Evolutionary conservation across 1,284 basidiomycete genomes (phyloP).

Genomic region (Irpex sp.): DNA sequence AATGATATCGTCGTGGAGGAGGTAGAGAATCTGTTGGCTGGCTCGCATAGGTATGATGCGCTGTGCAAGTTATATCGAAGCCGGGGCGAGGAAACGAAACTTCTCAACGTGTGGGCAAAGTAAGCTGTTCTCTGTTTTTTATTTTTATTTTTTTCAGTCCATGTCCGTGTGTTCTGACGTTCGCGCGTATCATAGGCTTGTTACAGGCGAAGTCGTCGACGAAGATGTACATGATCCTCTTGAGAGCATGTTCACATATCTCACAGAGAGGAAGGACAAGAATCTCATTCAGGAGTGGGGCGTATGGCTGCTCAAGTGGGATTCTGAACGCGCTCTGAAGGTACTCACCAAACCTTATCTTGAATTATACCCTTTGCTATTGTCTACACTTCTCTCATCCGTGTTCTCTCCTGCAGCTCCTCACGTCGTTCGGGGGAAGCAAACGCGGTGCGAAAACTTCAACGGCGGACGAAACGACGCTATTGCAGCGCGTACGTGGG

Average conservation of each 20-base stretch:
- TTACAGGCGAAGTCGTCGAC: conserved; percentile 69
- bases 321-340: conserved; percentile 69
- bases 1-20: conserved; percentile 61
- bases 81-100: conserved; percentile 41
- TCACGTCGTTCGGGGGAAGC: conserved; percentile 47
- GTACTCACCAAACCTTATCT: conserved; percentile 32
- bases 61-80: conserved; percentile 64
- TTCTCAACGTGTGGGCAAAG: conserved; percentile 72
- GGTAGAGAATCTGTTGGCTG: conserved; percentile 57
- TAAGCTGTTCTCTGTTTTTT: conserved; percentile 33
- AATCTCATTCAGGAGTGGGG: conserved; percentile 69
- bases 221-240: conserved; percentile 66
- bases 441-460: conserved; percentile 42
- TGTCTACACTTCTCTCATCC: background rate
- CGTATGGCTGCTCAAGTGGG: conserved; percentile 74
- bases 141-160: too few relatives aligned
- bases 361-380: background rate
- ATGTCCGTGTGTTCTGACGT: background rate
- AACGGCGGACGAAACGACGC: conserved; percentile 51
- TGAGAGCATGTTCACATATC: conserved; percentile 60
- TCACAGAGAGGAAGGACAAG: conserved; percentile 60
- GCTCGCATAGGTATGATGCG: conserved; percentile 55
- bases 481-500: conserved; percentile 53
- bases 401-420: conserved; percentile 36
- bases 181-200: conserved; percentile 45